These are phyloP conservation scores for Colletotrichum costaricense DNA, from an alignment of 2,329 filamentous ascomycete genomes.

Conservation along the genomic window DNA sequence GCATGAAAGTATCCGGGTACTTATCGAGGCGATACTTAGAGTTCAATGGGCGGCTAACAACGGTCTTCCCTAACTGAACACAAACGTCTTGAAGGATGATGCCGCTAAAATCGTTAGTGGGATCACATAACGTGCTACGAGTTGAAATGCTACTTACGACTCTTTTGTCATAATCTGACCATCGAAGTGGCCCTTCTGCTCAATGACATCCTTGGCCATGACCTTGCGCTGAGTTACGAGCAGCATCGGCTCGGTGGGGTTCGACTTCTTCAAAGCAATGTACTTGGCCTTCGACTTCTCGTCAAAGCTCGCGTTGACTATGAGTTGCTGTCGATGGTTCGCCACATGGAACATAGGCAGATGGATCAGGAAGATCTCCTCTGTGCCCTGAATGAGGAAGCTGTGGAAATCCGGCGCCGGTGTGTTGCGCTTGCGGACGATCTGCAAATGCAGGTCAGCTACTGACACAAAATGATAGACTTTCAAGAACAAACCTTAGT, in stretches of 20 bases:
- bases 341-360: background rate
- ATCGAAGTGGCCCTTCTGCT: background rate
- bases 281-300: background rate
- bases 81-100: background rate
- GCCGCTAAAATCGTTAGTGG: background rate
- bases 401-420: background rate
- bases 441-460: background rate
- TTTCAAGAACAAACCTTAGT: conserved; percentile 12
- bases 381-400: background rate
- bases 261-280: background rate
- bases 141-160: background rate
- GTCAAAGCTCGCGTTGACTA: background rate
- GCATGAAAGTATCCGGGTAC: background rate
- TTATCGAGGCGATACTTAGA: background rate
- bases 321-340: background rate
- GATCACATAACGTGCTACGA: background rate
- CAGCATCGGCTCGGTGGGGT: background rate
- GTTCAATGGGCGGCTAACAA: background rate
- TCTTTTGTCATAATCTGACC: background rate
- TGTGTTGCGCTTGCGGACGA: background rate
- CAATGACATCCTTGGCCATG: background rate
- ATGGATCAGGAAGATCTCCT: background rate
- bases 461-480: too few relatives aligned
- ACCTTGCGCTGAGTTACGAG: background rate
- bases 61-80: background rate